Conservation (phyloP, 352 stramenopile genomes). For the Pythium sp. region DNA sequence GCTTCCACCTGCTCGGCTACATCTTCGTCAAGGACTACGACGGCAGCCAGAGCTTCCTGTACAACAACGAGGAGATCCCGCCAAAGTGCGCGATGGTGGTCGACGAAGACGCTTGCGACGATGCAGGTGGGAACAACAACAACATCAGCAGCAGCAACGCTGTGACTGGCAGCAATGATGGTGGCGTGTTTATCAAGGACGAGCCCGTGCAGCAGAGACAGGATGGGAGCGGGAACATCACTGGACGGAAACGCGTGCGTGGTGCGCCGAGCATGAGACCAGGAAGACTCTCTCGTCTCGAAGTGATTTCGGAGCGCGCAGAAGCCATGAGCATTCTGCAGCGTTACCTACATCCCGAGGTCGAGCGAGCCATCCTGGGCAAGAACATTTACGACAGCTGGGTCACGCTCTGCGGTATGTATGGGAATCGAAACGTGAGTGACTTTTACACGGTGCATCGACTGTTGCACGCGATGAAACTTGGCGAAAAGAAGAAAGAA, state of each 20-base stretch:
- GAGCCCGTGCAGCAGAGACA: slow-evolving; percentile 4
- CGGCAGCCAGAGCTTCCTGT: slow-evolving; percentile 40
- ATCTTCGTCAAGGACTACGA: slow-evolving; percentile 43
- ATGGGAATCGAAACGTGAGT: slow-evolving; percentile 30
- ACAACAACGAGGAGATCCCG: slow-evolving; percentile 42
- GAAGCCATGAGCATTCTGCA: slow-evolving; percentile 51
- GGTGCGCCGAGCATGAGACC: neutral
- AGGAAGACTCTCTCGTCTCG: slow-evolving; percentile 31
- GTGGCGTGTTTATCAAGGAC: slow-evolving; percentile 14
- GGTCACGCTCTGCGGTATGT: slow-evolving; percentile 41
- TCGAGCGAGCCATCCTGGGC: slow-evolving; percentile 41
- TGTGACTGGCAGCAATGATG: neutral
- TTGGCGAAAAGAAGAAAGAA: slow-evolving; percentile 45
- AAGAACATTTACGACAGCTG: slow-evolving; percentile 57
- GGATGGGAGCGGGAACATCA: neutral
- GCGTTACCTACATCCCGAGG: slow-evolving; percentile 41
- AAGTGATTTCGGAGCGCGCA: slow-evolving; percentile 37
- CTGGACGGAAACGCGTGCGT: slow-evolving; percentile 9
- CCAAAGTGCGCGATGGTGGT: slow-evolving; percentile 24
- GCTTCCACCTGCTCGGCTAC: slow-evolving; percentile 48
- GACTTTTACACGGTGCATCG: slow-evolving; percentile 45
- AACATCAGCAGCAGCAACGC: neutral
- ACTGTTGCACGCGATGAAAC: slow-evolving; percentile 36
- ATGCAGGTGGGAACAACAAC: neutral
- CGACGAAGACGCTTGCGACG: slow-evolving; percentile 13